Conservation (phyloP, 495 filamentous ascomycete species). For the Aspergillus avenaceus region DNA sequence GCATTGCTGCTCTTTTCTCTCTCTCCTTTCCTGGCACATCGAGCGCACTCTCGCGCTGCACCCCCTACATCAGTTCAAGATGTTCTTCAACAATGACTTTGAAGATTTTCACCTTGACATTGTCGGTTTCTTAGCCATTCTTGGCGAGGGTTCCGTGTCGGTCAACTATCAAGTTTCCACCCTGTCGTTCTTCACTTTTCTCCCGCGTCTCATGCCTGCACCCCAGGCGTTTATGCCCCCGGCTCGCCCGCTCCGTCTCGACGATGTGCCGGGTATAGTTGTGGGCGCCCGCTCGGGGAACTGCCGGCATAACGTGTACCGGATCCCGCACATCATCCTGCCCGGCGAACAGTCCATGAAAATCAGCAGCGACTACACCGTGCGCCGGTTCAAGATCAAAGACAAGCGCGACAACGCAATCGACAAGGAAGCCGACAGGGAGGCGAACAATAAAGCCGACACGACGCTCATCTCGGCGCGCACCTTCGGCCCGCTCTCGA, state of each 20-base stretch:
- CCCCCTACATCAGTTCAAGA: not conserved
- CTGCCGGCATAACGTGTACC: not conserved
- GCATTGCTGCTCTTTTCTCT: not conserved
- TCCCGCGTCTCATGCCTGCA: not conserved
- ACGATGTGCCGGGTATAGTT: not conserved
- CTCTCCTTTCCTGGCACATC: too few relatives aligned
- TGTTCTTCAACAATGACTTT: not conserved
- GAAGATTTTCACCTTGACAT: conserved; percentile 1
- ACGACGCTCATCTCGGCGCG: not conserved
- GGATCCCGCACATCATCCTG: conserved; percentile 3
- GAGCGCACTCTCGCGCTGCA: too few relatives aligned
- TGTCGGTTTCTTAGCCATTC: conserved; percentile 1
- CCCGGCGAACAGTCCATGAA: not conserved
- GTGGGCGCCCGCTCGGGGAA: not conserved
- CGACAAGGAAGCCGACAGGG: too few relatives aligned
- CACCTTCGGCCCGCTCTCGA: not conserved
- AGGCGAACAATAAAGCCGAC: not conserved
- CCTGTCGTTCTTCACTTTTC: not conserved
- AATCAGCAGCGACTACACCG: not conserved
- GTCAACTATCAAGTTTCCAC: conserved; percentile 3
- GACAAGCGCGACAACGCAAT: too few relatives aligned
- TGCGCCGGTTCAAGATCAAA: not conserved
- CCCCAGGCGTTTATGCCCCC: conserved; percentile 2
- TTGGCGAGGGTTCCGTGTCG: conserved; percentile 1
- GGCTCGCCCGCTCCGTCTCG: not conserved